Base-by-base conservation (phyloP, 2,329 filamentous ascomycete species). In the Paraphaeosphaeria minitans region DNA sequence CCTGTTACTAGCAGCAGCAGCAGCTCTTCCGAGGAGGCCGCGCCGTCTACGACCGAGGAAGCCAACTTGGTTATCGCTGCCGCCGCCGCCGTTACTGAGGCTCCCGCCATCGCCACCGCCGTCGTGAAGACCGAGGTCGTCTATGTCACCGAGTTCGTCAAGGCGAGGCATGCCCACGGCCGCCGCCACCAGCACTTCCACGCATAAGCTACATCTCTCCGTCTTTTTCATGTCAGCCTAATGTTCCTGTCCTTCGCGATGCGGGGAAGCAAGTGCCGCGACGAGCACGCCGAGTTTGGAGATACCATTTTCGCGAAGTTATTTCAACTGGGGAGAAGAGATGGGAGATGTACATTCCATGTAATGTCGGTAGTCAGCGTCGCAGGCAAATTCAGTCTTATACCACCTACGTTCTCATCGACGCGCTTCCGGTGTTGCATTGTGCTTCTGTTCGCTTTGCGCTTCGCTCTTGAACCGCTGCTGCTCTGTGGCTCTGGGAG, bases 331-430 rank as follows among this genome's bases (percentile, higher is more conserved):
- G 58, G 58, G 33, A 59, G 59, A 66, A 67, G 59, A 65, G 61
- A 58, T 53, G 58, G 24, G 61, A 59, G 63, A 64, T 60, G 55
- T 66, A 68, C 58, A 58, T 67, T 65, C 62, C 64, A 57, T 68
- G 66, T 76, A 74, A 75, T 75, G 72, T 64, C 65, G 53, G 70
- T 73, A 75, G 71, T 69, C 68, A 71, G 72, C 70, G 72, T 75
- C 72, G 72, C 72, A 74, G 69, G 69, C 66, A 66, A 72, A 75
- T 74, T 71, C 63, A 66, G 69, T 74, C 65, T 58, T 66, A 68
- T 62, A 63, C 62, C 62, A 63, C 62, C 62, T 39, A 59, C 53
- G 56, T 13, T 35, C 33, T 51, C 53, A 62, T 65, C 68, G 67
- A 68, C 60, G 65, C 67, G 65, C 64, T 33, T 64, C 68, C 56